phyloP scores from a whole-genome alignment of 164 flowering plant species.

The Vitis amurensis region DNA sequence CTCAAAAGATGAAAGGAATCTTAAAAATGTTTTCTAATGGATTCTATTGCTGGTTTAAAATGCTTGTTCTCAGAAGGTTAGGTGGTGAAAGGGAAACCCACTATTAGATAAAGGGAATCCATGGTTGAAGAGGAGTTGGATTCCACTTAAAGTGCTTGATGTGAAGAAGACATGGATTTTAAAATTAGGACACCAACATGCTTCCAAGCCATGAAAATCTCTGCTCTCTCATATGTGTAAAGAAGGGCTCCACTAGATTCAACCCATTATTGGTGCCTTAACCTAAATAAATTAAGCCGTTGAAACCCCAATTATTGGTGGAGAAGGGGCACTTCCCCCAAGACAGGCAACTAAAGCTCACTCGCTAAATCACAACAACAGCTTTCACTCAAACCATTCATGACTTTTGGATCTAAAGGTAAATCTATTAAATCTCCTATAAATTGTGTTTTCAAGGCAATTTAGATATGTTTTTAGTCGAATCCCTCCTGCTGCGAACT shows the following conservation, averaged over 20 bases:
- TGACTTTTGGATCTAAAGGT: not conserved
- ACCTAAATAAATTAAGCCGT: slow-evolving; percentile 28
- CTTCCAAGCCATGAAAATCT: slow-evolving; percentile 44
- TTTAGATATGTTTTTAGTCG: not conserved
- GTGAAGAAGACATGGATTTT: slow-evolving; percentile 50
- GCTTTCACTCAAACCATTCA: slow-evolving; percentile 6
- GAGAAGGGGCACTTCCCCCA: slow-evolving; percentile 10
- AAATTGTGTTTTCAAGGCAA: not conserved
- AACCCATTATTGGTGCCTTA: slow-evolving; percentile 52
- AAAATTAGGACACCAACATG: slow-evolving; percentile 49
- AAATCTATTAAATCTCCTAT: not conserved
- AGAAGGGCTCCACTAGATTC: slow-evolving; percentile 53
- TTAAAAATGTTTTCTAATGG: slow-evolving; percentile 6
- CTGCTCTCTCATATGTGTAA: slow-evolving; percentile 54
- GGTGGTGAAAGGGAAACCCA: slow-evolving; percentile 60
- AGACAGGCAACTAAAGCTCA: slow-evolving; percentile 19
- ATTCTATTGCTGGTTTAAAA: slow-evolving; percentile 3
- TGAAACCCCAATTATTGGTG: slow-evolving; percentile 58
- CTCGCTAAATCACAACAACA: not conserved
- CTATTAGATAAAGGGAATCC: slow-evolving; percentile 25
- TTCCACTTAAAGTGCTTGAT: slow-evolving; percentile 63
- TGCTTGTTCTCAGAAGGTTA: slow-evolving; percentile 28
- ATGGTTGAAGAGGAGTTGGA: slow-evolving; percentile 81
- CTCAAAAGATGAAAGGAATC: slow-evolving; percentile 18
- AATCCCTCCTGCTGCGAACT: not conserved